These are phyloP conservation scores for Nitzschia putrida DNA, from an alignment of 108 stramenopile species.

Conservation along the genomic window DNA sequence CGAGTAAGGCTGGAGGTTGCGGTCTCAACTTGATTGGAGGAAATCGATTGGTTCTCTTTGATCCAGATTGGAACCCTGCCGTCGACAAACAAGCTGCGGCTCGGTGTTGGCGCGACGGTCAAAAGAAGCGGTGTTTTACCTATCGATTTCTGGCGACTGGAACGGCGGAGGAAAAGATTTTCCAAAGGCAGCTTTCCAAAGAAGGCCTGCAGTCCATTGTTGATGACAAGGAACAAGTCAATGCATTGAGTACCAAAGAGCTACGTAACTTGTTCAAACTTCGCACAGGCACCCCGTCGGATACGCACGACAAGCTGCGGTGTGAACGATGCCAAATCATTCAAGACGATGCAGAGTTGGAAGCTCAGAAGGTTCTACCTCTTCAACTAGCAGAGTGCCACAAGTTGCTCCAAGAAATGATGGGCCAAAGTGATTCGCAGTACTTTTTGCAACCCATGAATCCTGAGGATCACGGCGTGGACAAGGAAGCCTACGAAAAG, in stretches of 20 bases:
- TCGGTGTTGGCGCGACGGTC: slow-evolving; percentile 96
- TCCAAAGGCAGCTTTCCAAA: slow-evolving; percentile 95
- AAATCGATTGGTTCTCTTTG: slow-evolving; percentile 88
- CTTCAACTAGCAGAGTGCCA: slow-evolving; percentile 75
- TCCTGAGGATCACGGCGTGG: slow-evolving; percentile 68
- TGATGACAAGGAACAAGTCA: slow-evolving; percentile 93
- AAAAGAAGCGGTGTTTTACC: slow-evolving; percentile 91
- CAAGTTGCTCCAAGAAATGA: slow-evolving; percentile 64
- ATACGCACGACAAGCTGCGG: slow-evolving; percentile 95
- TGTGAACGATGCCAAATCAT: slow-evolving; percentile 88
- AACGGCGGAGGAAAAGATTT: slow-evolving; percentile 97
- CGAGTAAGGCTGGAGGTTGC: slow-evolving; percentile 96
- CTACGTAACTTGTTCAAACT: slow-evolving; percentile 91
- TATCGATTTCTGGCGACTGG: slow-evolving; percentile 86
- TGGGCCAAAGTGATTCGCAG: slow-evolving; percentile 65
- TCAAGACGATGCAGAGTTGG: slow-evolving; percentile 77
- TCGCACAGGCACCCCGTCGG: slow-evolving; percentile 82
- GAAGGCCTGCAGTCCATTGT: slow-evolving; percentile 98
- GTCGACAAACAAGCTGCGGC: slow-evolving; percentile 94
- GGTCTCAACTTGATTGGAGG: slow-evolving; percentile 97
- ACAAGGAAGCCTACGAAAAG: slow-evolving; percentile 78
- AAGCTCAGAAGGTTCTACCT: slow-evolving; percentile 76
- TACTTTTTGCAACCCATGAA: slow-evolving; percentile 69
- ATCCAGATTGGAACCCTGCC: slow-evolving; percentile 83
- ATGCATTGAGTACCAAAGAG: slow-evolving; percentile 89